Evolutionary conservation across 2,329 filamentous ascomycete genomes (phyloP).

Genomic region (Diplodia sapinea): DNA sequence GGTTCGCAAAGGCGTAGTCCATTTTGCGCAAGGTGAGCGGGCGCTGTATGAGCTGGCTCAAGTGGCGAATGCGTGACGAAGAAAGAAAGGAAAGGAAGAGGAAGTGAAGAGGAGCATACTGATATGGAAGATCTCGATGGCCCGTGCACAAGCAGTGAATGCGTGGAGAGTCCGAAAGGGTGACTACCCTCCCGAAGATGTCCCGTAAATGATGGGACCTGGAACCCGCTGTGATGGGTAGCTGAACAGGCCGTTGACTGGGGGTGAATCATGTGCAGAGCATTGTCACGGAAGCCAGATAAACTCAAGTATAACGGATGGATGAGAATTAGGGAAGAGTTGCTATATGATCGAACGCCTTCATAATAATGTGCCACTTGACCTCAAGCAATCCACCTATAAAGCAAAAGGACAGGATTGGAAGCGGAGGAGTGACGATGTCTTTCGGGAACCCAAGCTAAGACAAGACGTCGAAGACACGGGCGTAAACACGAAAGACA

Average conservation of each 20-base stretch:
- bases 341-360: background rate
- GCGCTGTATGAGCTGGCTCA: background rate
- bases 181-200: background rate
- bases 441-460: slow-evolving; percentile 17
- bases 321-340: background rate
- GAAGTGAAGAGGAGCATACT: background rate
- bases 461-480: slow-evolving; percentile 30
- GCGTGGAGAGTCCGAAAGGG: background rate
- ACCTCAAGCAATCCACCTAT: slow-evolving; percentile 30
- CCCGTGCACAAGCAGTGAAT: background rate
- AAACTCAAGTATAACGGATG: background rate
- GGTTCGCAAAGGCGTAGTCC: background rate
- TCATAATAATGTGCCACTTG: slow-evolving; percentile 21
- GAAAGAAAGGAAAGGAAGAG: background rate
- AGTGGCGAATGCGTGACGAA: background rate
- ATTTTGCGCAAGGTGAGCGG: background rate
- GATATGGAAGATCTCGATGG: background rate
- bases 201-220: background rate
- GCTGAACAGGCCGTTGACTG: background rate
- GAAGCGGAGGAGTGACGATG: slow-evolving; percentile 30
- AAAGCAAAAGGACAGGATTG: slow-evolving; percentile 16
- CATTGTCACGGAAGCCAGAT: background rate
- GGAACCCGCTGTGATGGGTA: background rate
- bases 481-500: slow-evolving; percentile 11
- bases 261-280: background rate